Percentiles rank a stretch among this genome's conserved stretches.
Evolutionary conservation across 1,284 basidiomycete genomes (phyloP).

Genomic region (Gomphus sp.): DNA sequence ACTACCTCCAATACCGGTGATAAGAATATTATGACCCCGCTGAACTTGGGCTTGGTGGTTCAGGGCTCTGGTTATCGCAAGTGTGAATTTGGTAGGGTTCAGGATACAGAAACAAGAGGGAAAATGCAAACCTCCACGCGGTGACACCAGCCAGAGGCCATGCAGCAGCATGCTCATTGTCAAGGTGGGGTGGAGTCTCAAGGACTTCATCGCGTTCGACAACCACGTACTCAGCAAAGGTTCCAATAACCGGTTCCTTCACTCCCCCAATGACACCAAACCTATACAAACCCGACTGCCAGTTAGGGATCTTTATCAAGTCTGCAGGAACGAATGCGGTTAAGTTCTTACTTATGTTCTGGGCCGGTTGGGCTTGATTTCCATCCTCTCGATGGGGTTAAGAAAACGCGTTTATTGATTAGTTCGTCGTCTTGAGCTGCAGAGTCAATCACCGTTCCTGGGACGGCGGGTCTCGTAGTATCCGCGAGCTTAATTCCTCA

Average conservation of each 20-base stretch:
- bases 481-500: neutral
- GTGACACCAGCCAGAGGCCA: conserved; percentile 75
- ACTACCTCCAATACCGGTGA: conserved; percentile 61
- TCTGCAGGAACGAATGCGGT: conserved; percentile 12
- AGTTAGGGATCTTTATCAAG: neutral
- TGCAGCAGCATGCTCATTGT: conserved; percentile 61
- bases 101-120: neutral
- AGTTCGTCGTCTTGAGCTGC: conserved; percentile 43
- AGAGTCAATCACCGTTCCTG: conserved; percentile 57
- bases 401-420: conserved; percentile 60
- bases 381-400: conserved; percentile 73
- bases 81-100: neutral
- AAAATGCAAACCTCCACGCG: conserved; percentile 61
- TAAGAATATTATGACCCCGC: conserved; percentile 64
- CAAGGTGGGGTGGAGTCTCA: conserved; percentile 57
- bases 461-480: neutral
- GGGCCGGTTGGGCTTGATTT: conserved; percentile 49
- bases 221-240: conserved; percentile 70
- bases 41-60: conserved; percentile 60
- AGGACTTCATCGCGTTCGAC: conserved; percentile 60
- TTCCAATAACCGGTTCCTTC: conserved; percentile 46
- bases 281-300: conserved; percentile 22
- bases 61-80: conserved; percentile 41
- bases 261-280: conserved; percentile 57
- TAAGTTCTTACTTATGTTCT: conserved; percentile 29